Evolutionary conservation across 2,329 filamentous ascomycete species (phyloP).

Genomic region (Phyllosticta citribraziliensis): DNA sequence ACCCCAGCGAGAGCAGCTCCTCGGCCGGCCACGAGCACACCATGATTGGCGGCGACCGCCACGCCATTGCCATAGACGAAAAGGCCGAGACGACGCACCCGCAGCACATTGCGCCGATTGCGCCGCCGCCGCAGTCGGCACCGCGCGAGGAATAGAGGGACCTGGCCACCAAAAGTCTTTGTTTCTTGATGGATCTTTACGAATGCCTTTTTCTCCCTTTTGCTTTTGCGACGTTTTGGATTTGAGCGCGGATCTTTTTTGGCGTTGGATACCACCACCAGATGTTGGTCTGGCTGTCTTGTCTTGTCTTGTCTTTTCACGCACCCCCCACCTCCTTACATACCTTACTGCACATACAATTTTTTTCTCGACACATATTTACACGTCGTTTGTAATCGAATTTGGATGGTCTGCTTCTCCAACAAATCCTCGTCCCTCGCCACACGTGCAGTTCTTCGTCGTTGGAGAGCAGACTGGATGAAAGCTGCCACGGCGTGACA

Average conservation of each 20-base stretch:
- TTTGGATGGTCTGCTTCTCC: background rate
- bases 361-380: background rate
- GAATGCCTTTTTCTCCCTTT: background rate
- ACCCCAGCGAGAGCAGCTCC: constrained; percentile 33
- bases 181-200: background rate
- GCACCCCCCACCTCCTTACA: background rate
- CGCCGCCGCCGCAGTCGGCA: background rate
- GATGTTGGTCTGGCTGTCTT: background rate
- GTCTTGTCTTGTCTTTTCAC: background rate
- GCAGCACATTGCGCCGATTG: background rate
- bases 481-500: background rate
- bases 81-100: constrained; percentile 6
- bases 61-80: constrained; percentile 42
- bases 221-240: background rate
- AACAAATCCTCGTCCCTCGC: too few species aligned
- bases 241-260: background rate
- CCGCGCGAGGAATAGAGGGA: background rate
- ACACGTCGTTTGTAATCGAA: background rate
- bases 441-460: too few species aligned
- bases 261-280: constrained; percentile 25
- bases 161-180: background rate
- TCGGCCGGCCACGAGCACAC: constrained; percentile 35
- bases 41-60: constrained; percentile 42
- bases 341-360: background rate
- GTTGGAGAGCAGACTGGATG: too few species aligned